These are phyloP conservation scores for Lentinula guzmanii DNA, from an alignment of 768 basidiomycete species.

Conservation along the genomic window DNA sequence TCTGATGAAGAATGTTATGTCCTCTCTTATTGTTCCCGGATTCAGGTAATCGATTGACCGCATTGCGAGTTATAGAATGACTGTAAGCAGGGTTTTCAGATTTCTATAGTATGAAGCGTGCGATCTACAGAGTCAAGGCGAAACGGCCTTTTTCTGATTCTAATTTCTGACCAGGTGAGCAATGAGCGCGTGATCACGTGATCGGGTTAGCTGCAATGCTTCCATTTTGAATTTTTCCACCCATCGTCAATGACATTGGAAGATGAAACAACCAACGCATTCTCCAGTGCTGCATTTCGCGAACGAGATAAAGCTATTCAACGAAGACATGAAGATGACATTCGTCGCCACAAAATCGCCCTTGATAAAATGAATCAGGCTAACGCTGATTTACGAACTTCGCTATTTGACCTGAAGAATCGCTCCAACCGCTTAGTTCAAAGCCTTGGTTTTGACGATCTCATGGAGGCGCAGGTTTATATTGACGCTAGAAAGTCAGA, in stretches of 20 bases:
- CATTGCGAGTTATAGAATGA: no score
- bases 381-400: constrained; percentile 29
- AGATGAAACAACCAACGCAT: neutral
- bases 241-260: neutral
- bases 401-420: constrained; percentile 31
- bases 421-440: constrained; percentile 31
- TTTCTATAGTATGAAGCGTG: no score
- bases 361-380: constrained; percentile 24
- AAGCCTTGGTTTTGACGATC: constrained; percentile 36
- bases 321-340: constrained; percentile 27
- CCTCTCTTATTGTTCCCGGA: no score
- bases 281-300: constrained; percentile 22
- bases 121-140: no score
- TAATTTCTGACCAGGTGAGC: no score
- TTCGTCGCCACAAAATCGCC: constrained; percentile 22
- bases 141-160: no score
- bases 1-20: neutral
- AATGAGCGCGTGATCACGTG: no score
- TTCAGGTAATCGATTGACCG: no score
- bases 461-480: constrained; percentile 35
- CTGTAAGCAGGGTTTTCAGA: no score
- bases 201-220: no score
- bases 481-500: constrained; percentile 27
- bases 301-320: constrained; percentile 31
- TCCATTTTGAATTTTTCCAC: no score